A percentile compares a stretch with the other conserved stretches of the same genome.
Conservation (phyloP, 2,329 filamentous ascomycete genomes). For the Fusarium xyrophilum region DNA sequence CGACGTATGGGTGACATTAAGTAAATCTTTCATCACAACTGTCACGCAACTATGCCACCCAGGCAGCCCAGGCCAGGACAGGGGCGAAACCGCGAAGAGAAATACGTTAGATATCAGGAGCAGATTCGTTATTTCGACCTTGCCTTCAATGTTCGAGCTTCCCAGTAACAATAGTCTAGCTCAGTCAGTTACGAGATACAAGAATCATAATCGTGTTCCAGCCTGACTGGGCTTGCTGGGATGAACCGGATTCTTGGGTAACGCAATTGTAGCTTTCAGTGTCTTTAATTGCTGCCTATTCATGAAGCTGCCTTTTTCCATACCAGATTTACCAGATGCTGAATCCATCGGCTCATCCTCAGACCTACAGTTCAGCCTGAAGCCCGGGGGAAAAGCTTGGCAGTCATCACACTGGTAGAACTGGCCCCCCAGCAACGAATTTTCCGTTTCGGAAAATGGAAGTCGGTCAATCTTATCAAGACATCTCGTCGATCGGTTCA, state of each 20-base stretch:
- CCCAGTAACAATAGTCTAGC: neutral
- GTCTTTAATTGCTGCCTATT: conserved; percentile 6
- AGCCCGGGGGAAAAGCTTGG: conserved; percentile 3
- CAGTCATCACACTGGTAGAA: conserved; percentile 6
- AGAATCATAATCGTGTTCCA: conserved; percentile 5
- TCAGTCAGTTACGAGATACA: neutral
- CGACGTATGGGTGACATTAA: neutral
- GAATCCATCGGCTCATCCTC: neutral
- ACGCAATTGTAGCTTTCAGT: neutral
- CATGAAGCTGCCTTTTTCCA: conserved; percentile 7
- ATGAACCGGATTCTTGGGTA: conserved; percentile 12
- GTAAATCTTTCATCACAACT: neutral
- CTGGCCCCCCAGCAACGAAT: neutral
- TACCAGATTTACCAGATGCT: conserved; percentile 8
- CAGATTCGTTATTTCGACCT: neutral
- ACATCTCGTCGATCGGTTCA: conserved; percentile 1
- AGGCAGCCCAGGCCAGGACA: neutral
- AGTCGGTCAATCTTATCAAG: conserved; percentile 10
- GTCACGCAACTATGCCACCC: neutral
- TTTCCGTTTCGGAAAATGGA: conserved; percentile 19
- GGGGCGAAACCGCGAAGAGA: neutral
- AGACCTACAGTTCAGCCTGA: conserved; percentile 19
- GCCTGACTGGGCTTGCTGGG: neutral
- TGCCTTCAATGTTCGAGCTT: neutral
- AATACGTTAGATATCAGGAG: neutral